Percentiles rank a stretch among this genome's conserved stretches.
Conservation (phyloP, 2,329 filamentous ascomycete genomes). For the Trichoderma endophyticum region DNA sequence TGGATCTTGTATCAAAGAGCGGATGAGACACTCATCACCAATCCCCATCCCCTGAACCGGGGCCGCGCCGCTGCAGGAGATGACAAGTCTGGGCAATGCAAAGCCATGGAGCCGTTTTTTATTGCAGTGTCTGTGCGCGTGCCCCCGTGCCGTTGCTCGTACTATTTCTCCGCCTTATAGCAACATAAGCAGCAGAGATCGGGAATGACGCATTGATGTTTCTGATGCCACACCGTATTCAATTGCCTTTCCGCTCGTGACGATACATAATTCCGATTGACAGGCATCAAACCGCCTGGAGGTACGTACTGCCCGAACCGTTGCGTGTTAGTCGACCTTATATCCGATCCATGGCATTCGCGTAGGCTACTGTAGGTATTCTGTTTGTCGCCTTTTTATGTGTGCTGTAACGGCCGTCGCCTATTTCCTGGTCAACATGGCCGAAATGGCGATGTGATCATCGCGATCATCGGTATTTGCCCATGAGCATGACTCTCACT, state of each 20-base stretch:
- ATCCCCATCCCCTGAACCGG: slow-evolving; percentile 3
- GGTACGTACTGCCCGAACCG: not conserved
- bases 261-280: not conserved
- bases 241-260: not conserved
- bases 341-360: not conserved
- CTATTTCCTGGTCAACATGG: not conserved
- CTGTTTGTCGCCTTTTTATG: not conserved
- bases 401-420: not conserved
- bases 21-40: not conserved
- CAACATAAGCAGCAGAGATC: not conserved
- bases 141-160: not conserved
- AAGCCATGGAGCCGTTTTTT: not conserved
- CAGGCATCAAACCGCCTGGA: not conserved
- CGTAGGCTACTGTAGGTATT: not conserved
- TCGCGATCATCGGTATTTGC: not conserved
- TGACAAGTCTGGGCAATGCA: not conserved
- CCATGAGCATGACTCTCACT: not conserved
- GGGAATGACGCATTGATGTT: not conserved
- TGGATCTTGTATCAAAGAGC: not conserved
- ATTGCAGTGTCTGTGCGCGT: not conserved
- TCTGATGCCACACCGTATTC: not conserved
- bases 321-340: not conserved
- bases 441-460: not conserved
- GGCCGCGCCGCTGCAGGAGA: slow-evolving; percentile 2
- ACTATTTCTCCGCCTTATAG: not conserved